Percentiles rank a stretch among this genome's conserved stretches.
Conservation (phyloP, 148 eudicot species). For the Polygonum maritimum region DNA sequence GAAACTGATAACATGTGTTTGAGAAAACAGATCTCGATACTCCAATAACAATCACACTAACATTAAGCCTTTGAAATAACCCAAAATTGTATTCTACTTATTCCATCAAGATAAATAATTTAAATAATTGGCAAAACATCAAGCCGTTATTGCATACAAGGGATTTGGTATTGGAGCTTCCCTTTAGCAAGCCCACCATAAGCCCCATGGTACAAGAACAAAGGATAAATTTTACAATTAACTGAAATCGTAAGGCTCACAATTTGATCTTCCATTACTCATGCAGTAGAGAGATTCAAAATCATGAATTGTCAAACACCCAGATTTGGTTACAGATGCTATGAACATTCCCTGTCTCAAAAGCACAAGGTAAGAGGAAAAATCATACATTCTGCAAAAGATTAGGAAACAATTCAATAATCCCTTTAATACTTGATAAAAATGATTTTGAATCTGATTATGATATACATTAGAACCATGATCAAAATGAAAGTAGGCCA, state of each 20-base stretch:
- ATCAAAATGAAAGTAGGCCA: background rate
- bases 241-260: constrained; percentile 17
- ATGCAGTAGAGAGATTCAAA: constrained; percentile 61
- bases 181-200: background rate
- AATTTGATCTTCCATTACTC: constrained; percentile 27
- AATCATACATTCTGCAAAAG: background rate
- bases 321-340: constrained; percentile 81
- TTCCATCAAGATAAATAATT: background rate
- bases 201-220: background rate
- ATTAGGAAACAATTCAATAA: background rate
- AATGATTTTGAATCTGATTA: background rate
- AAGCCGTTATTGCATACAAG: background rate
- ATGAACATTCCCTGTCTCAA: constrained; percentile 63
- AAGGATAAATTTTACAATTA: background rate
- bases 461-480: background rate
- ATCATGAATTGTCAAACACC: constrained; percentile 81
- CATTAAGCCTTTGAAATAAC: background rate
- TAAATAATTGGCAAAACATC: background rate
- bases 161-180: background rate
- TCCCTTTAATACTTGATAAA: background rate
- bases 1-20: background rate
- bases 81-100: background rate
- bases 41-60: background rate
- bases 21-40: background rate
- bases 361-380: background rate